Conservation (phyloP, 106 monocot species). For the Gastrodia elata region DNA sequence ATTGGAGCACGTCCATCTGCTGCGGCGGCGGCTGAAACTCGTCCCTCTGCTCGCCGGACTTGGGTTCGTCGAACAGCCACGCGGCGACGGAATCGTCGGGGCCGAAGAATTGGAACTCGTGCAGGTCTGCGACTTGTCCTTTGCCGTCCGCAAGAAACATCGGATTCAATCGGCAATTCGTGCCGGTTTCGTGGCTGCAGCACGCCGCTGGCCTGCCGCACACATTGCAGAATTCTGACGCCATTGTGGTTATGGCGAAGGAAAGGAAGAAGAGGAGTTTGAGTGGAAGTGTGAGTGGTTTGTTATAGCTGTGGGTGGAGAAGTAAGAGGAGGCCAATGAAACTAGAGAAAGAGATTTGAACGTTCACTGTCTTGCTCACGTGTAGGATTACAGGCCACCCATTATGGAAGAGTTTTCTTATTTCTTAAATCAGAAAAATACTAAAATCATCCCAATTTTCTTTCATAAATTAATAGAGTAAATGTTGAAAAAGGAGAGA, state of each 20-base stretch:
- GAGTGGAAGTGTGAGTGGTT: constrained; percentile 9
- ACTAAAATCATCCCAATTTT: too few relatives aligned
- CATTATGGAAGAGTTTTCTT: background rate
- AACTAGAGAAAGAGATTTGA: constrained; percentile 52
- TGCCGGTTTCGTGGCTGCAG: constrained; percentile 22
- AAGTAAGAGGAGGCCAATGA: constrained; percentile 48
- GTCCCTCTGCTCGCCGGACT: background rate
- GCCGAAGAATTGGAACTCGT: constrained; percentile 73
- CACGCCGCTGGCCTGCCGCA: constrained; percentile 16
- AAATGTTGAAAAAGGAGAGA: too few relatives aligned
- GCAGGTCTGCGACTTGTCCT: constrained; percentile 13
- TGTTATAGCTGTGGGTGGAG: background rate
- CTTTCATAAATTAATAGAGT: too few relatives aligned
- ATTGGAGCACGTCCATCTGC: too few relatives aligned
- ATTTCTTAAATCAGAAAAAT: background rate
- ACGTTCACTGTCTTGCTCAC: constrained; percentile 38
- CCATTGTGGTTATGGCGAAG: too few relatives aligned
- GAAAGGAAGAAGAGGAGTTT: background rate
- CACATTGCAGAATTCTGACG: constrained; percentile 23
- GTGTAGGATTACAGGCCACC: constrained; percentile 57
- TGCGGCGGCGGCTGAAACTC: constrained; percentile 3
- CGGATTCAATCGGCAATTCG: constrained; percentile 19
- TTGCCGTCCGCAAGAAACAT: constrained; percentile 13
- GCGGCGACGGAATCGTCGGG: constrained; percentile 32
- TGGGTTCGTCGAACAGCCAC: constrained; percentile 42